phyloP scores from a whole-genome alignment of 1,284 basidiomycete genomes.

The Puccinia novopanici region DNA sequence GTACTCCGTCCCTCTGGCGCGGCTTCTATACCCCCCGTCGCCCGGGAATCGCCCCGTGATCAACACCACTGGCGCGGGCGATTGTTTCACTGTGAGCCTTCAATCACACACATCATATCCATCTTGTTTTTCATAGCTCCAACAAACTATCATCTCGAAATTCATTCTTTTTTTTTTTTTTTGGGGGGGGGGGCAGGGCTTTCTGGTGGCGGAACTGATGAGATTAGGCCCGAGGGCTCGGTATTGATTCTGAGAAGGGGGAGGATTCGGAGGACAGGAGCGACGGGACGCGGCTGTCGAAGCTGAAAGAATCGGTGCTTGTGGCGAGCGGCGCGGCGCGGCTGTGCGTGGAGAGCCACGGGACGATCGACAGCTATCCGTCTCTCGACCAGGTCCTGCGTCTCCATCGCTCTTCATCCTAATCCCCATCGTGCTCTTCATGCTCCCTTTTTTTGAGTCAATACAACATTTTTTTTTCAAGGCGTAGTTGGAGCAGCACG shows the following conservation, averaged over 20 bases:
- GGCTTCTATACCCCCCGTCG: conserved; percentile 15
- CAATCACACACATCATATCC: too few relatives aligned
- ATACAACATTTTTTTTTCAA: neutral
- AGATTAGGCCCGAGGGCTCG: neutral
- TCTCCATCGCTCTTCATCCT: neutral
- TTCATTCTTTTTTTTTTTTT: neutral
- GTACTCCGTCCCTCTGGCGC: neutral
- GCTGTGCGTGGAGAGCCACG: conserved; percentile 36
- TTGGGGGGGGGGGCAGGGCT: neutral
- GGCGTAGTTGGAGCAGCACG: too few relatives aligned
- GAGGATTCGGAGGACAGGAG: too few relatives aligned
- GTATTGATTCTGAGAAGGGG: neutral
- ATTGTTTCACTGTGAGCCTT: conserved; percentile 40
- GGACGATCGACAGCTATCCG: conserved; percentile 42
- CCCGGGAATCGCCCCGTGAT: conserved; percentile 25
- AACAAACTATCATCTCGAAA: neutral
- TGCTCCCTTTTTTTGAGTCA: neutral
- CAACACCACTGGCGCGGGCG: conserved; percentile 45
- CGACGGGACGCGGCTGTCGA: neutral
- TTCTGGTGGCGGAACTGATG: conserved; percentile 33
- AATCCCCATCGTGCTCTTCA: neutral
- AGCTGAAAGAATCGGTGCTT: conserved; percentile 3
- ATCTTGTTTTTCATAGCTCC: neutral
- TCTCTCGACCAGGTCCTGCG: conserved; percentile 9
- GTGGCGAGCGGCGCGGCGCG: conserved; percentile 34